Base-by-base conservation (phyloP, 805 yeast species). In the Lipomyces japonicus region DNA sequence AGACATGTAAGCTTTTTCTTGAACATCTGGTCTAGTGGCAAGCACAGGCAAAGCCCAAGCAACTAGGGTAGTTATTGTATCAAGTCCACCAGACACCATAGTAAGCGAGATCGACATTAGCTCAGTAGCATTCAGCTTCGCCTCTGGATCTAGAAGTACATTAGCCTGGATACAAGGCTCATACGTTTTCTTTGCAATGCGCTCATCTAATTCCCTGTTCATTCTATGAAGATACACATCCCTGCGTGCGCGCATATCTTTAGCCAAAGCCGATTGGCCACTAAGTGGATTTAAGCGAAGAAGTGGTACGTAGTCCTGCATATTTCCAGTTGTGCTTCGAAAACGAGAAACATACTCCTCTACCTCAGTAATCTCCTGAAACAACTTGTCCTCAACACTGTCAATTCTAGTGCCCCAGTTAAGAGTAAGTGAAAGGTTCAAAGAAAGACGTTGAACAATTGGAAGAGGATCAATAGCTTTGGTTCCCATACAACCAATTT, bases 61-160 rank as follows among this genome's bases (percentile, higher is more conserved):
- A 41, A 82, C 70, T 32, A 79, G 81, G 31, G 83, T 68, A 0
- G 87, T 79, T 1, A 81, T 77, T 54, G 84, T 84, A 62, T 84
- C 90, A 25, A 84, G 66, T 0, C 90, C 90, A 12, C 89, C 90
- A 59, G 86, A 79, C 0, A 84, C 79, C 83, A 83, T 79, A 0
- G 89, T 80, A 39, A 84, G 67, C 58, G 87, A 81, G 3, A 81
- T 72, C 37, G 85, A 77, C 42, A 71, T 71, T 44, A 78, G 60
- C 58, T 81, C 86, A 5, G 42, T 40, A 14, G 57, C 46, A 25
- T 44, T 30, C 16, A 61, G 49, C 31, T 51, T 55, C 10, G 64
- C 55, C 28, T 53, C 58, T 3, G 57, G 56, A 37, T 58, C 64
- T 14, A 45, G 42, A 3, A 58, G 34, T 16, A 61, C 48, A 32